phyloP scores from a whole-genome alignment of 345 rosid species.

The Hibiscus tridactylites region DNA sequence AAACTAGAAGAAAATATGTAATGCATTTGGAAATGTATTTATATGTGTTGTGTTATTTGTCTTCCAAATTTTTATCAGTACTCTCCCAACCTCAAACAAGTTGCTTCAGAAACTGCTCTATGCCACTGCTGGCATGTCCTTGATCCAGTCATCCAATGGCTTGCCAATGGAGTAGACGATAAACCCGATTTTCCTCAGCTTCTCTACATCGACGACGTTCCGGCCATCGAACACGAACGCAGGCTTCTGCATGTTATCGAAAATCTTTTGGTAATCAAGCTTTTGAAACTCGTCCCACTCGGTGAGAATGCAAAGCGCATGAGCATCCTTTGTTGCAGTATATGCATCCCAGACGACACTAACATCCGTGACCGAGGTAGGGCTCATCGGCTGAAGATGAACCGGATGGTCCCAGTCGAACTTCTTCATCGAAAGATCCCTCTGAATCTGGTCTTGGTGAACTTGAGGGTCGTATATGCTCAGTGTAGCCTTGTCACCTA shows the following conservation, averaged over 20 bases:
- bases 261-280: conserved; percentile 41
- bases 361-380: conserved; percentile 40
- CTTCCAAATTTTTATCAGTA: conserved; percentile 6
- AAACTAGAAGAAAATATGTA: background rate
- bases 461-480: conserved; percentile 65
- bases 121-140: conserved; percentile 40
- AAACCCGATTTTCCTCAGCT: conserved; percentile 40
- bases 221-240: conserved; percentile 44
- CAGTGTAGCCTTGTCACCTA: conserved; percentile 51
- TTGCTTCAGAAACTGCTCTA: background rate
- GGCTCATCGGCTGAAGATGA: conserved; percentile 49
- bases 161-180: conserved; percentile 46
- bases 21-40: background rate
- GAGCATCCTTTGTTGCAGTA: conserved; percentile 53
- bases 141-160: conserved; percentile 42
- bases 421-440: conserved; percentile 59
- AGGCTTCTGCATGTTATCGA: conserved; percentile 31
- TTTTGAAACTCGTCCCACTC: conserved; percentile 65
- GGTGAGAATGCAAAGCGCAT: conserved; percentile 54
- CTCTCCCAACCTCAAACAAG: conserved; percentile 4
- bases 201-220: conserved; percentile 21
- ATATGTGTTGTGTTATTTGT: background rate
- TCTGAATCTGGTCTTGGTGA: conserved; percentile 50
- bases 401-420: conserved; percentile 66
- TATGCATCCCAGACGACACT: conserved; percentile 43